Evolutionary conservation across 2,329 filamentous ascomycete species (phyloP), one percentile per base, ranked within the genome.

Genomic region (Pseudonectria foliicola): DNA sequence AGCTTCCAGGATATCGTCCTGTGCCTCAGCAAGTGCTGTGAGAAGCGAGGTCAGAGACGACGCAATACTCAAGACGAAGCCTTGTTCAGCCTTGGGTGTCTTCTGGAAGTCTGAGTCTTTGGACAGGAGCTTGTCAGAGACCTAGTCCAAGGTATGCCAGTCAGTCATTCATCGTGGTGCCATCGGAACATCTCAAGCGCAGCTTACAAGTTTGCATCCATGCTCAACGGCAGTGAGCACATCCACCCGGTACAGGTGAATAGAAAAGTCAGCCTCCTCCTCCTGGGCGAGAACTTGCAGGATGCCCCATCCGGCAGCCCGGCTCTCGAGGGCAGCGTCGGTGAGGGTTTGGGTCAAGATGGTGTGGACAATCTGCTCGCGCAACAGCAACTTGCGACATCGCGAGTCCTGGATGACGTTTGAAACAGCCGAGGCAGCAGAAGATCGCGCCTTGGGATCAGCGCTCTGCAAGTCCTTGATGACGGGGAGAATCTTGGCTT

Each of bases 281-380:
- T 80, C 73, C 42, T 73, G 63, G 3, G 71, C 73, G 34, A 84
- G 63, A 27, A 75, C 69, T 44, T 71, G 68, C 34, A 84, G 61
- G 44, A 82, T 79, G 10, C 73, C 71, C 80, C 80, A 84, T n/a
- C 77, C 80, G 13, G 77, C 75, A 28, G 77, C 73, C 31, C 75
- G 68, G 47, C 75, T 77, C 57, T 82, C 77, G 34, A 80, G 62
- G 38, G 68, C 75, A 25, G 70, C 62, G 51, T 84, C 79, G 15
- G 75, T 77, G 37, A 83, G 59, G 21, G 76, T 80, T 62, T 82
- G 74, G 23, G 70, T 76, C 40, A 83, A 67, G 28, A 84, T 55
- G 34, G 73, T 72, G 46, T 70, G 71, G 28, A 83, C 77, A 44
- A 84, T 66, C 55, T 81, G 75, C 57, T 84, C 80, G 14, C 78